Base-by-base conservation (phyloP, 2,329 filamentous ascomycete genomes). In the Colletotrichum filicis region DNA sequence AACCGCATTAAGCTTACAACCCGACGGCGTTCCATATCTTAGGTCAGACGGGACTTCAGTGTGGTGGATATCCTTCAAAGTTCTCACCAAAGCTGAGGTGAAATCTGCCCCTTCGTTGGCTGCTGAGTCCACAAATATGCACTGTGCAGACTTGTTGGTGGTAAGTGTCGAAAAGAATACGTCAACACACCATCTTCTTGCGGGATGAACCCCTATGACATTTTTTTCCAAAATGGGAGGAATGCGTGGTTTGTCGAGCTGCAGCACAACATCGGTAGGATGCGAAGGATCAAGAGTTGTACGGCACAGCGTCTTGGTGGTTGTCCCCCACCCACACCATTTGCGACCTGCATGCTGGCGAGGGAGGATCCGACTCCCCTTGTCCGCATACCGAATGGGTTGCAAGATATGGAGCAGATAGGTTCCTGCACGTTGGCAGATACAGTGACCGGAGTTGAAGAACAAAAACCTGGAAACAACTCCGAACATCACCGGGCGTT, bases 181-280 rank as follows among this genome's bases (percentile, higher is more conserved):
- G 52, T 49, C 49, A 19, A 49, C 26, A n/a, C 37, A 35, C 32
- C 30, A 2, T 30, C 12, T 32, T 49, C 24, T 60, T 14, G 26
- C 9, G 16, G 22, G 56, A 55, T 28, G 60, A 24, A n/a, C 37
- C 26, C 42, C 19, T 57, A 55, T 56, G 32, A 28, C 37, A n/a
- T 26, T 32, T 37, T 37, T 16, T 11, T 28, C 46, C 11, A 19
- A 62, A 53, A 26, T n/a, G 30, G 28, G 4, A 56, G n/a, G 58
- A 37, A 24, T 22, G 35, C 28, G 11, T 42, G 56, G 35, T 24
- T 42, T 56, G 53, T 37, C 42, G n/a, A n/a, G 26, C 56, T 70
- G 67, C 67, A 70, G 58, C 32, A 42, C 53, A 66, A 53, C 59
- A 37, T 56, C 32, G 35, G 59, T 35, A 71, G 71, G 71, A 73